A percentile compares a stretch with the other conserved stretches of the same genome.
phyloP scores from a whole-genome alignment of 805 yeast genomes.

The Sugiyamaella mastotermitis region DNA sequence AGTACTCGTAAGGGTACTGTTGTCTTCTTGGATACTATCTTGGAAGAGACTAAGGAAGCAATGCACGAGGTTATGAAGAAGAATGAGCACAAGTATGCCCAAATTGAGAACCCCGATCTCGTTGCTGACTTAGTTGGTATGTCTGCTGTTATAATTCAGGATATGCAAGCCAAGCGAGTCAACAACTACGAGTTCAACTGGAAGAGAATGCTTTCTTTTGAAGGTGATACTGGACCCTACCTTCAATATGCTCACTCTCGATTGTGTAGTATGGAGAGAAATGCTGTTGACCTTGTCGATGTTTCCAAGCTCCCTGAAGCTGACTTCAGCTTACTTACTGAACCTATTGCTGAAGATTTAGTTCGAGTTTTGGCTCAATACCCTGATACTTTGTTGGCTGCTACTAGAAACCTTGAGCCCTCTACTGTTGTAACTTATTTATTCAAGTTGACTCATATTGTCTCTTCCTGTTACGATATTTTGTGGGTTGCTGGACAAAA shows the following conservation, averaged over 20 bases:
- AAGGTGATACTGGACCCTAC: slow-evolving; percentile 99
- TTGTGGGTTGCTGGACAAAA: slow-evolving; percentile 97
- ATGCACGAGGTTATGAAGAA: slow-evolving; percentile 96
- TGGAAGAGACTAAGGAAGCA: slow-evolving; percentile 86
- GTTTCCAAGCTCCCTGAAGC: slow-evolving; percentile 32
- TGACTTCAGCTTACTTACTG: slow-evolving; percentile 57
- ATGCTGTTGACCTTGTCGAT: slow-evolving; percentile 38
- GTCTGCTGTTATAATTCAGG: slow-evolving; percentile 98
- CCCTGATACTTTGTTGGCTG: slow-evolving; percentile 83
- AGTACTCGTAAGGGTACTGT: slow-evolving; percentile 97
- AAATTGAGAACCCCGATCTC: slow-evolving; percentile 87
- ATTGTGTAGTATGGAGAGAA: slow-evolving; percentile 89
- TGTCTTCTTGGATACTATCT: slow-evolving; percentile 89
- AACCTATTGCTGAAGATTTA: slow-evolving; percentile 64
- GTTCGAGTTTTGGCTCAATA: slow-evolving; percentile 78
- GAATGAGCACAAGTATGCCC: slow-evolving; percentile 85
- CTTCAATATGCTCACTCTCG: slow-evolving; percentile 98
- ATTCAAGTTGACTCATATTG: slow-evolving; percentile 87
- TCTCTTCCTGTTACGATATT: slow-evolving; percentile 91
- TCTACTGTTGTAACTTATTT: slow-evolving; percentile 90
- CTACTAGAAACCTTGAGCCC: slow-evolving; percentile 83
- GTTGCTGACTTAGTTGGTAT: slow-evolving; percentile 95
- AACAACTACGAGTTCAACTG: slow-evolving; percentile 95
- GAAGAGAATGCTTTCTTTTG: slow-evolving; percentile 97
- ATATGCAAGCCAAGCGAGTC: slow-evolving; percentile 95